Evolutionary conservation across 768 basidiomycete species (phyloP), one percentile per base, ranked within the genome.

Genomic region (Naganishia onofrii): DNA sequence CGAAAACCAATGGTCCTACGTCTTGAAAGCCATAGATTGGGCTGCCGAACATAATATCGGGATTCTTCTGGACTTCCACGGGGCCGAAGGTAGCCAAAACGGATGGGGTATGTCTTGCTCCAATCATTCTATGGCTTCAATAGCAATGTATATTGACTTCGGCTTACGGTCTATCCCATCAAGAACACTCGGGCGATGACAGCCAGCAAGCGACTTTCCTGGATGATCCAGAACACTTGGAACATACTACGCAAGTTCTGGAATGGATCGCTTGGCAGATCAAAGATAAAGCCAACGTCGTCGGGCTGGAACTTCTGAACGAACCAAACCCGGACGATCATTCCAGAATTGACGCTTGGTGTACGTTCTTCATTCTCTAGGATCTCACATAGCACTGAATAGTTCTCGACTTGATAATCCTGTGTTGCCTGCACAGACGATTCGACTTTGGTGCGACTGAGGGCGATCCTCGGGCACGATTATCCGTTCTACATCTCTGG

Each of bases 211-310:
- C 60, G 3, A 63, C 60, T 10, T 63, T 63, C 38, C 60, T 63
- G 3, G 60, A 63, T 4, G 15, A 44, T 26, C 38, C 38, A 1
- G n/a, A 23, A 3, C 34, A 44, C 15, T n/a, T 7, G 28, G 60
- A 63, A 44, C 36, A 63, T 66, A 85, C 85, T 0, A 77, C 84
- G 31, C 75, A 78, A 38, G 78, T 82, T 8, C 75, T 84, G 80
- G 87, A 81, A 46, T 83, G 79, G 73, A 75, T 78, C 29, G 77
- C 77, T 7, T 70, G 77, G 57, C 77, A 79, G 36, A 70, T 81
- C 32, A 76, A 76, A 32, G 76, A 77, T 19, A 79, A 78, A 28
- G 77, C 74, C 56, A 79, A 81, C 67, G 74, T 81, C 17, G 77
- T 81, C 38, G 80, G 80, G 26, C 76, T 81, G 42, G 70, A 81